phyloP scores from a whole-genome alignment of 139 green algal species.

The Pseudopediastrum boryanum region DNA sequence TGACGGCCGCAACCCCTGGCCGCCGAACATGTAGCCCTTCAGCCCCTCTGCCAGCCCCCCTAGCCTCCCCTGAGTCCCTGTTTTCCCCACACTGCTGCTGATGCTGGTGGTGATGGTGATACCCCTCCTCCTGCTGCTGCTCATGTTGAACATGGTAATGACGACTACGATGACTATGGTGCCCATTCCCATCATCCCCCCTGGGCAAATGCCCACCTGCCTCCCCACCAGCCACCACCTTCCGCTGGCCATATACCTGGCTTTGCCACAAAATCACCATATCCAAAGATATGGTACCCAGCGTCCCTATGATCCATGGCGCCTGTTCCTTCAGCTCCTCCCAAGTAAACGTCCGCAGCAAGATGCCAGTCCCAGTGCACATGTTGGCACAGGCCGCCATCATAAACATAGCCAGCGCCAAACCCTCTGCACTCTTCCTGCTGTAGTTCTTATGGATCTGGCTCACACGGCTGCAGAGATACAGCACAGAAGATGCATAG shows the following conservation, averaged over 20 bases:
- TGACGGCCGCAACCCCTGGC: too few species aligned
- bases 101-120: neutral
- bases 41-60: neutral
- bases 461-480: slow-evolving; percentile 76
- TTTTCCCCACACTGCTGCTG: neutral
- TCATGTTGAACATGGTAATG: neutral
- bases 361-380: slow-evolving; percentile 77
- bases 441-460: slow-evolving; percentile 86
- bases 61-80: neutral
- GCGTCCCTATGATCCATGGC: slow-evolving; percentile 85
- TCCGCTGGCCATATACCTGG: slow-evolving; percentile 4
- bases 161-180: neutral
- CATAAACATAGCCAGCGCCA: slow-evolving; percentile 84
- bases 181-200: too few species aligned
- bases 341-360: slow-evolving; percentile 62
- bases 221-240: neutral
- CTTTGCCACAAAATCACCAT: slow-evolving; percentile 73
- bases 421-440: slow-evolving; percentile 69
- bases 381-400: slow-evolving; percentile 79
- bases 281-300: slow-evolving; percentile 88
- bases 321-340: slow-evolving; percentile 61
- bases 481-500: slow-evolving; percentile 79
- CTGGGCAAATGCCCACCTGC: neutral
- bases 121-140: neutral
- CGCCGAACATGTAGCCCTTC: too few species aligned